Evolutionary conservation across 805 yeast genomes (phyloP).

Genomic region (Lipomyces sp.): DNA sequence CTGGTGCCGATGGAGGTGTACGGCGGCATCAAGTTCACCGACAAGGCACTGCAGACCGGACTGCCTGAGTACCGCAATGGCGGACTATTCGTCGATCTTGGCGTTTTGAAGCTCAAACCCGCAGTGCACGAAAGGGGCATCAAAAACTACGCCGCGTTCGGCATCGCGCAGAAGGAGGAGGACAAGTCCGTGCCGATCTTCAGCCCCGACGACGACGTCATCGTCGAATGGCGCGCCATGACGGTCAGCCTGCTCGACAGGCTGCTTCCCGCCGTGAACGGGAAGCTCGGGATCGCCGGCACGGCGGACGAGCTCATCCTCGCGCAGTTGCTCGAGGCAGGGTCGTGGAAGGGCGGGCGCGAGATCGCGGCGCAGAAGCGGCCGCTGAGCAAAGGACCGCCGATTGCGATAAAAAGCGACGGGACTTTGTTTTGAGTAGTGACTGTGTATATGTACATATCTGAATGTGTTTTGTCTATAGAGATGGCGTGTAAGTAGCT

Average conservation of each 20-base stretch:
- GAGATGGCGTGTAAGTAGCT: too few species aligned
- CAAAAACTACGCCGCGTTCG: slow-evolving; percentile 36
- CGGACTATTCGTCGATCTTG: slow-evolving; percentile 58
- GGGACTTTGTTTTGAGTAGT: slow-evolving; percentile 61
- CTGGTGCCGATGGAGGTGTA: slow-evolving; percentile 48
- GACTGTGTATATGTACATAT: too few species aligned
- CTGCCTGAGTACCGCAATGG: slow-evolving; percentile 64
- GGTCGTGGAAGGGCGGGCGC: slow-evolving; percentile 60
- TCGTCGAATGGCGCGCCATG: slow-evolving; percentile 66
- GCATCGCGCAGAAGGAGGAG: background rate
- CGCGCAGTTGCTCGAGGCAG: slow-evolving; percentile 65
- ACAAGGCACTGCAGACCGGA: slow-evolving; percentile 45
- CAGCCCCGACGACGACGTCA: slow-evolving; percentile 54
- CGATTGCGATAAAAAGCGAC: slow-evolving; percentile 58
- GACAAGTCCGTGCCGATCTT: slow-evolving; percentile 46
- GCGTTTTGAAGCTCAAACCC: slow-evolving; percentile 49
- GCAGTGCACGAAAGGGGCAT: slow-evolving; percentile 43
- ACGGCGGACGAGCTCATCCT: slow-evolving; percentile 41
- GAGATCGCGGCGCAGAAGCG: slow-evolving; percentile 53
- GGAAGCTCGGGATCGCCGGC: slow-evolving; percentile 39
- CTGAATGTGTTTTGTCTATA: too few species aligned
- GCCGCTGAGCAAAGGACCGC: slow-evolving; percentile 55
- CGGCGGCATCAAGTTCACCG: slow-evolving; percentile 11
- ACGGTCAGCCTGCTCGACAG: slow-evolving; percentile 57
- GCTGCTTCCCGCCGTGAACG: slow-evolving; percentile 52